phyloP scores from a whole-genome alignment of 305 asterid species.

The Stenogyne calaminthoides region DNA sequence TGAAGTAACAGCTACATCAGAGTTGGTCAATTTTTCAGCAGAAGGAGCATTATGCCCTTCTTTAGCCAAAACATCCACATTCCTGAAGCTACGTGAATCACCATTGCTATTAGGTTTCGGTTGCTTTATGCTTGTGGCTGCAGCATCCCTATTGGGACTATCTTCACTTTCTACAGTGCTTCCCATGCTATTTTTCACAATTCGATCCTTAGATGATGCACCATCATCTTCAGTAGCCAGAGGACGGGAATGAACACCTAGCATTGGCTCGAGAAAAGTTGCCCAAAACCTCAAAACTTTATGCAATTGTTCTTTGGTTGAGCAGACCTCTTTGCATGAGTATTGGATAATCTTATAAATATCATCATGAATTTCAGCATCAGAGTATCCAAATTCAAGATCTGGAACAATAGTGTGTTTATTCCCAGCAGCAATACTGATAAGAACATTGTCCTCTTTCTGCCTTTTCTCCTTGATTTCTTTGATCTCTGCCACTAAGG shows the following conservation, averaged over 20 bases:
- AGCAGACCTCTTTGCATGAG: slow-evolving; percentile 88
- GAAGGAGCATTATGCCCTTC: slow-evolving; percentile 47
- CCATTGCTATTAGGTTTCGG: slow-evolving; percentile 57
- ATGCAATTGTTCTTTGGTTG: slow-evolving; percentile 76
- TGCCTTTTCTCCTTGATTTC: slow-evolving; percentile 82
- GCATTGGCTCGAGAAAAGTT: slow-evolving; percentile 74
- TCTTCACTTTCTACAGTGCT: slow-evolving; percentile 52
- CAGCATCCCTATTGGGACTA: slow-evolving; percentile 57
- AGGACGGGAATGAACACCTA: slow-evolving; percentile 63
- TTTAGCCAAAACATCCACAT: slow-evolving; percentile 45
- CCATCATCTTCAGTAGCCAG: slow-evolving; percentile 53
- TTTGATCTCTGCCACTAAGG: slow-evolving; percentile 80
- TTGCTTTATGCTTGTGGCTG: slow-evolving; percentile 45
- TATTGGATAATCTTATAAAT: slow-evolving; percentile 70
- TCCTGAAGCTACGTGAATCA: slow-evolving; percentile 46
- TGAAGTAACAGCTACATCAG: slow-evolving; percentile 44
- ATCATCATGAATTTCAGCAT: slow-evolving; percentile 76
- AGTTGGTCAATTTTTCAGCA: slow-evolving; percentile 46
- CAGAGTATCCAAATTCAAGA: slow-evolving; percentile 78
- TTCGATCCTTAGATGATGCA: slow-evolving; percentile 46
- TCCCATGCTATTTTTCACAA: slow-evolving; percentile 39
- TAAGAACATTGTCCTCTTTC: slow-evolving; percentile 76
- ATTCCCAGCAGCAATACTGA: slow-evolving; percentile 73
- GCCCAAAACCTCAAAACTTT: slow-evolving; percentile 83
- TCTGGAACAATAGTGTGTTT: slow-evolving; percentile 63